Percentiles rank a stretch among this genome's conserved stretches.
Conservation (phyloP, 805 yeast species). For the Wickerhamiella brachini region DNA sequence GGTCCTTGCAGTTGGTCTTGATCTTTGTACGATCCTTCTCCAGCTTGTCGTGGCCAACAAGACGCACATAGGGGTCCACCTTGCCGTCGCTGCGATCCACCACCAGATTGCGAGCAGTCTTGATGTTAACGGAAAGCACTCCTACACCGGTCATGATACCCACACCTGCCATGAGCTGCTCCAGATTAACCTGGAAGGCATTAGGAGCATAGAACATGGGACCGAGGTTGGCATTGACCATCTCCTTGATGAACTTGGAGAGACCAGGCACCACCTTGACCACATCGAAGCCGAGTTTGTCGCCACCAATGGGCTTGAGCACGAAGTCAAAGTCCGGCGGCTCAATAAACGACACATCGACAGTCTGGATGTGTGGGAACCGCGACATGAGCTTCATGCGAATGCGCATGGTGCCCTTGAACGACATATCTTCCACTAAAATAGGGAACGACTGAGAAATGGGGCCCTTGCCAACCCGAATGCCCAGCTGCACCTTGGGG, state of each 20-base stretch:
- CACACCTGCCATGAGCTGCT: constrained; percentile 76
- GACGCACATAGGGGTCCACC: constrained; percentile 75
- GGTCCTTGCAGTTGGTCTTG: constrained; percentile 51
- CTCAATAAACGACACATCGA: constrained; percentile 70
- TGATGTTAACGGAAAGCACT: constrained; percentile 55
- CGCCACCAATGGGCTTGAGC: constrained; percentile 66
- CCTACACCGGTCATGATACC: constrained; percentile 75
- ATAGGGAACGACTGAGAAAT: constrained; percentile 53
- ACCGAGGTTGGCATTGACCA: constrained; percentile 77
- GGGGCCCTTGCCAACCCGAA: constrained; percentile 65
- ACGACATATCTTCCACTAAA: constrained; percentile 64
- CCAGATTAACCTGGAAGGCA: constrained; percentile 83
- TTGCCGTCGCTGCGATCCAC: constrained; percentile 63
- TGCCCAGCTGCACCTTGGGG: constrained; percentile 65
- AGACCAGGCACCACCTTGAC: constrained; percentile 73
- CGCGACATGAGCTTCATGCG: constrained; percentile 79
- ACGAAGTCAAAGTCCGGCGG: constrained; percentile 83
- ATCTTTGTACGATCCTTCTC: constrained; percentile 57
- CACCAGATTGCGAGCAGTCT: constrained; percentile 52
- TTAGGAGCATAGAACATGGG: constrained; percentile 82
- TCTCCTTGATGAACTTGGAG: constrained; percentile 63
- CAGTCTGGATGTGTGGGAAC: constrained; percentile 88
- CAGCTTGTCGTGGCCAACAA: constrained; percentile 37
- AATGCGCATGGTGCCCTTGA: constrained; percentile 60
- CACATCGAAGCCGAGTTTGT: constrained; percentile 76